Base-by-base conservation (phyloP, 2,329 filamentous ascomycete genomes). In the Phialophora expanda region DNA sequence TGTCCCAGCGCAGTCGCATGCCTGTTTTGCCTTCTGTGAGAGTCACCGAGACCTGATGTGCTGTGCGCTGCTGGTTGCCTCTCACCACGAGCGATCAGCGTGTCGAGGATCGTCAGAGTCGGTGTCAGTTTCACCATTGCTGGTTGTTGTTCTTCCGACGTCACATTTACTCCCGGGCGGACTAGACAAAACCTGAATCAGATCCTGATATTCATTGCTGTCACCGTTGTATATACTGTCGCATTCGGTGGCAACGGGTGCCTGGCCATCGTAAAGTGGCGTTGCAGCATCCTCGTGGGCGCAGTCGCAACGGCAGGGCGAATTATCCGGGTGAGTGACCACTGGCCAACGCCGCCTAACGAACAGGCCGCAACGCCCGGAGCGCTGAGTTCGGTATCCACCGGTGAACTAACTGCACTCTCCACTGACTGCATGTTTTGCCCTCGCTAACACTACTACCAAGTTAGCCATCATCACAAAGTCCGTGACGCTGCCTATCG, bases 381-480 rank as follows among this genome's bases (percentile, higher is more conserved):
- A 53, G 48, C 11, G 22, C 48, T 7, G 22, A 26, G 48, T 26
- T 17, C 11, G 22, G 28, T 30, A 24, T 22, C 28, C 26, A 55
- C 24, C 53, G 44, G n/a, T 8, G 17, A 34, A n/a, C 28, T 12
- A 12, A n/a, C 53, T 55, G 24, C 51, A 55, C 51, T 55, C 46
- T 41, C 48, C 57, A 61, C 46, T 53, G 46, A 53, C 46, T 61
- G 58, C 58, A 53, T 61, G 58, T 55, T 61, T 61, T 53, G 57
- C 48, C 58, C 48, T 61, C 58, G 46, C 58, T 61, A 61, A 61
- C 34, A 61, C 58, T 61, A 61, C 58, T 53, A 53, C 58, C 53
- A 53, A 20, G 24, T 38, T 61, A 61, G 58, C 58, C 58, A 61
- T 61, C 48, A 53, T 61, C 58, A 53, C 30, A 32, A 41, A 53